phyloP scores from a whole-genome alignment of 2,329 filamentous ascomycete genomes.

The Sporothrix curviconia region DNA sequence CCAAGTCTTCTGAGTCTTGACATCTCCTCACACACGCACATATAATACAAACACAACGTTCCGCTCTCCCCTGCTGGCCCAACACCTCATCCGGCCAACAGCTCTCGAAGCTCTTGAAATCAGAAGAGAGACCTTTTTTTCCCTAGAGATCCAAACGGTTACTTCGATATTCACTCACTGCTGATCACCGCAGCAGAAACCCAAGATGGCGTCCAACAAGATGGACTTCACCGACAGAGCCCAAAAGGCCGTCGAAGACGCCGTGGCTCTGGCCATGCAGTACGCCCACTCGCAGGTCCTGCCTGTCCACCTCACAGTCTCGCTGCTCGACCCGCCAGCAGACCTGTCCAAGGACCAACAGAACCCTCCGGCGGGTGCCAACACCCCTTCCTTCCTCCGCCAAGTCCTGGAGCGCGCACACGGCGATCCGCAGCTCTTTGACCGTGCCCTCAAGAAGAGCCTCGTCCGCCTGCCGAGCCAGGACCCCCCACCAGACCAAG shows the following conservation, averaged over 20 bases:
- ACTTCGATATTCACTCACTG: not conserved
- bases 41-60: not conserved
- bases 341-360: conserved; percentile 79
- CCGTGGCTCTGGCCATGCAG: conserved; percentile 79
- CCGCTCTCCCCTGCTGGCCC: not conserved
- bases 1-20: too few relatives aligned
- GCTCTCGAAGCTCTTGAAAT: not conserved
- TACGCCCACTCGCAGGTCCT: conserved; percentile 87
- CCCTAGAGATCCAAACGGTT: too few relatives aligned
- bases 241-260: conserved; percentile 81
- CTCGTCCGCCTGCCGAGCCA: conserved; percentile 89
- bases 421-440: conserved; percentile 83
- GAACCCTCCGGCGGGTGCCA: conserved; percentile 58
- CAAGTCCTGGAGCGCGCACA: conserved; percentile 92
- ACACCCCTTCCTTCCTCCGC: conserved; percentile 69
- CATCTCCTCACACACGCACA: too few relatives aligned
- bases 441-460: conserved; percentile 82
- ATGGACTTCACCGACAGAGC: conserved; percentile 94
- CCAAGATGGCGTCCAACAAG: conserved; percentile 57
- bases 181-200: conserved; percentile 2
- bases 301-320: conserved; percentile 81
- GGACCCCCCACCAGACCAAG: conserved; percentile 85
- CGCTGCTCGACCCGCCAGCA: conserved; percentile 67
- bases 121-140: too few relatives aligned
- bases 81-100: too few relatives aligned